Evolutionary conservation across 495 filamentous ascomycete genomes (phyloP).

Genomic region (Bathelium albidoporum): DNA sequence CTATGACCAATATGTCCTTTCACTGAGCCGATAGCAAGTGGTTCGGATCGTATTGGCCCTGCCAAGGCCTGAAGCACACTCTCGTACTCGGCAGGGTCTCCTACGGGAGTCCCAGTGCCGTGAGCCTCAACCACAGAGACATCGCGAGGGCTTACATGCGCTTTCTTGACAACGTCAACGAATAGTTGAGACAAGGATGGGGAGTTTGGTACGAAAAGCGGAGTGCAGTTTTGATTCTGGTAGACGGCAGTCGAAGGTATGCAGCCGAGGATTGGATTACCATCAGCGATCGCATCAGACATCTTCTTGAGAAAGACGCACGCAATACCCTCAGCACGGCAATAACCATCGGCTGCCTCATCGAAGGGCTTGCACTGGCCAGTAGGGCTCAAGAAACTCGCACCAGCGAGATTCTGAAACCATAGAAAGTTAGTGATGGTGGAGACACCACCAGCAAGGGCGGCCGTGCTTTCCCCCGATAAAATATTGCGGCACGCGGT

Average conservation of each 20-base stretch:
- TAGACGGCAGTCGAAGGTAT: conserved; percentile 9
- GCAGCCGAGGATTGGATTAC: conserved; percentile 30
- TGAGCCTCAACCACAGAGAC: conserved; percentile 10
- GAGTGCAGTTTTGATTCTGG: conserved; percentile 4
- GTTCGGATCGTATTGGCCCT: neutral
- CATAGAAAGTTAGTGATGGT: neutral
- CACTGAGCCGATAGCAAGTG: neutral
- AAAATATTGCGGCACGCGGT: neutral
- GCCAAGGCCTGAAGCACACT: neutral
- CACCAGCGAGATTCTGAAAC: neutral
- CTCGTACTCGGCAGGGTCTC: conserved; percentile 3
- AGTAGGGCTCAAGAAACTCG: neutral
- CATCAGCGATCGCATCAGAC: conserved; percentile 27
- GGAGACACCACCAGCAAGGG: neutral
- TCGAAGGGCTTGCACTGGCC: conserved; percentile 9
- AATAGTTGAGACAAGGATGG: conserved; percentile 5
- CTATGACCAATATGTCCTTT: conserved; percentile 30
- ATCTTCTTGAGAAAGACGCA: conserved; percentile 32
- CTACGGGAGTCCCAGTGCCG: conserved; percentile 8
- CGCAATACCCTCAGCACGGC: conserved; percentile 30
- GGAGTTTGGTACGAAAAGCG: conserved; percentile 8
- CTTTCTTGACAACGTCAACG: neutral
- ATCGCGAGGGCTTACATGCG: too few species aligned
- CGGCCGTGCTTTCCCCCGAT: neutral
- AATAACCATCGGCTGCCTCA: conserved; percentile 25